Evolutionary conservation across 805 yeast genomes (phyloP).

Genomic region (Sungouiozyma ichnusensis): DNA sequence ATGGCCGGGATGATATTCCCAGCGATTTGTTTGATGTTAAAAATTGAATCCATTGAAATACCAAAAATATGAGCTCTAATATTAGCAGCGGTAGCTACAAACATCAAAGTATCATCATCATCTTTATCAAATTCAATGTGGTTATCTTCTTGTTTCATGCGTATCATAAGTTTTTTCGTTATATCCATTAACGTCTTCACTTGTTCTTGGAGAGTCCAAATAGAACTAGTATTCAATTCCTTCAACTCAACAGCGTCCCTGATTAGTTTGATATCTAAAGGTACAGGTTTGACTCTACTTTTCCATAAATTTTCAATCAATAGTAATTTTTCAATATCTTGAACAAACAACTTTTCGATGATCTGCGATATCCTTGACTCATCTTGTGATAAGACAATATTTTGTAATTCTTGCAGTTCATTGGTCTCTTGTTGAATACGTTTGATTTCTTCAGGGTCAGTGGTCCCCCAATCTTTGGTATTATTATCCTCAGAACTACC

Average conservation of each 20-base stretch:
- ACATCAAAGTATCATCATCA: slow-evolving; percentile 81
- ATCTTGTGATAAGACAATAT: slow-evolving; percentile 27
- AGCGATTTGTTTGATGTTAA: slow-evolving; percentile 88
- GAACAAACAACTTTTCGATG: slow-evolving; percentile 48
- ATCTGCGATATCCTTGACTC: slow-evolving; percentile 33
- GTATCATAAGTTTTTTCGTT: slow-evolving; percentile 37
- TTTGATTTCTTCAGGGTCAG: slow-evolving; percentile 53
- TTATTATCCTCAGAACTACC: slow-evolving; percentile 30
- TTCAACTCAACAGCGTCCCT: slow-evolving; percentile 6
- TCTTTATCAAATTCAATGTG: slow-evolving; percentile 78
- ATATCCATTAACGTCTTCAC: slow-evolving; percentile 46
- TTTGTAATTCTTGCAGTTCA: slow-evolving; percentile 45
- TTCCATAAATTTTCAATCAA: slow-evolving; percentile 71
- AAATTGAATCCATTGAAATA: slow-evolving; percentile 63
- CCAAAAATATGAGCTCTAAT: slow-evolving; percentile 60
- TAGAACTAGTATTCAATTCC: slow-evolving; percentile 26
- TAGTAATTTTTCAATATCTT: slow-evolving; percentile 71
- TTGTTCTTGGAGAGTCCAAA: slow-evolving; percentile 58
- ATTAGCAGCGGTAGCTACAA: slow-evolving; percentile 80
- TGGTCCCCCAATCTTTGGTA: slow-evolving; percentile 44
- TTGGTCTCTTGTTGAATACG: slow-evolving; percentile 56
- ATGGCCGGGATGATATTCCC: slow-evolving; percentile 98
- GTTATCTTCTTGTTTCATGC: slow-evolving; percentile 33
- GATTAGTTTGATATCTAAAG: slow-evolving; percentile 30
- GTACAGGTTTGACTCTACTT: slow-evolving; percentile 55